Conservation (phyloP, 495 filamentous ascomycete genomes). For the Penicillium riverlandense region DNA sequence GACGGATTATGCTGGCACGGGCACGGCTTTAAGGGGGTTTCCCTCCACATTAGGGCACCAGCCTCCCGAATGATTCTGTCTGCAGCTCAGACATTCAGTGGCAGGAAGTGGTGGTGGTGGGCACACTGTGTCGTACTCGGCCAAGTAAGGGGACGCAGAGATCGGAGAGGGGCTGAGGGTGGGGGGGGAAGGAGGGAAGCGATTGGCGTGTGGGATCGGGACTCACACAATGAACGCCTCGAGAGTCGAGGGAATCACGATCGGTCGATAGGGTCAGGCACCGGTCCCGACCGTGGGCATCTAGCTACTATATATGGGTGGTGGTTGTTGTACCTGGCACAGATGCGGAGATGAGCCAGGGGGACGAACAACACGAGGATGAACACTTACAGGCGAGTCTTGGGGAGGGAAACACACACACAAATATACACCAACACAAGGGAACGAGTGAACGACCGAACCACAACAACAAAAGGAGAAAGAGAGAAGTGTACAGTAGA, state of each 20-base stretch:
- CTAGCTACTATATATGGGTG: too few species aligned
- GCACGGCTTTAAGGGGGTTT: background rate
- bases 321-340: slow-evolving; percentile 11
- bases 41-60: background rate
- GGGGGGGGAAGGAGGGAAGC: slow-evolving; percentile 29
- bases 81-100: background rate
- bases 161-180: slow-evolving; percentile 32
- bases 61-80: background rate
- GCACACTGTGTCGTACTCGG: slow-evolving; percentile 30
- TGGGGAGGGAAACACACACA: slow-evolving; percentile 4
- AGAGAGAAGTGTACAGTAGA: slow-evolving; percentile 14
- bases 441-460: slow-evolving; percentile 4
- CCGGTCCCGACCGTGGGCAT: background rate
- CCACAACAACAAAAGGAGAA: slow-evolving; percentile 18
- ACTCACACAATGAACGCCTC: slow-evolving; percentile 42
- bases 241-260: slow-evolving; percentile 17
- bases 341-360: slow-evolving; percentile 25
- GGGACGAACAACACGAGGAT: slow-evolving; percentile 13
- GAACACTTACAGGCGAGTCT: slow-evolving; percentile 11
- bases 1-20: too few species aligned
- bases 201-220: slow-evolving; percentile 18
- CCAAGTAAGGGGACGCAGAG: slow-evolving; percentile 30
- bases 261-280: slow-evolving; percentile 8
- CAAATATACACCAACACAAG: slow-evolving; percentile 16
- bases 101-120: slow-evolving; percentile 7